Percentiles rank a stretch among this genome's conserved stretches.
Conservation (phyloP, 352 stramenopile genomes). For the Lagenidium giganteum region DNA sequence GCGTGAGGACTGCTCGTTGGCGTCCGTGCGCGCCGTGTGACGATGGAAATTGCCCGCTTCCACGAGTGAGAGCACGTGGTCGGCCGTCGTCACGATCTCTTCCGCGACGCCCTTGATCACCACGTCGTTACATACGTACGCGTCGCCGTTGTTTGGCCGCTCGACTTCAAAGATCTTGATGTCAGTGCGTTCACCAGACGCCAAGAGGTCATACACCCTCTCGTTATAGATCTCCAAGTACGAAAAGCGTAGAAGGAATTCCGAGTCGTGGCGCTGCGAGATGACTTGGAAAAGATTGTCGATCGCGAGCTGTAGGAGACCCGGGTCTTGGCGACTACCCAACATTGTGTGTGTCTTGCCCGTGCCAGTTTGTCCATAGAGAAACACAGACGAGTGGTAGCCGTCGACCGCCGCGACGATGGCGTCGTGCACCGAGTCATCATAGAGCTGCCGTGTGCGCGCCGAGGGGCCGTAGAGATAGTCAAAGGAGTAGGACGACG, state of each 20-base stretch:
- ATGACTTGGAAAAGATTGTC: conserved; percentile 87
- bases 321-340: conserved; percentile 44
- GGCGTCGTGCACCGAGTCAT: conserved; percentile 73
- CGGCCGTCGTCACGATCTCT: conserved; percentile 69
- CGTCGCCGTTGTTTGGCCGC: conserved; percentile 20
- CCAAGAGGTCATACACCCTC: conserved; percentile 95
- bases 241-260: conserved; percentile 83
- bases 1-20: conserved; percentile 75
- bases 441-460: conserved; percentile 76
- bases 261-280: conserved; percentile 36
- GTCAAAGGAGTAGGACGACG: conserved; percentile 84
- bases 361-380: conserved; percentile 91
- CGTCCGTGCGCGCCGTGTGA: conserved; percentile 67
- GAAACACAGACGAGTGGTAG: conserved; percentile 85
- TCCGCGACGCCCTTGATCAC: conserved; percentile 81
- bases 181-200: conserved; percentile 47
- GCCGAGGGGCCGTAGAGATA: conserved; percentile 73
- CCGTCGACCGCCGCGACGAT: conserved; percentile 69
- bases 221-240: conserved; percentile 99
- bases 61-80: conserved; percentile 86
- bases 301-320: conserved; percentile 83
- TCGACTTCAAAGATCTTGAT: conserved; percentile 76
- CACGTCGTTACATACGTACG: conserved; percentile 64
- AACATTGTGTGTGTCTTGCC: conserved; percentile 85
- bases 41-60: conserved; percentile 71